phyloP scores from a whole-genome alignment of 2,329 filamentous ascomycete genomes.

The Apiospora kogelbergensis region DNA sequence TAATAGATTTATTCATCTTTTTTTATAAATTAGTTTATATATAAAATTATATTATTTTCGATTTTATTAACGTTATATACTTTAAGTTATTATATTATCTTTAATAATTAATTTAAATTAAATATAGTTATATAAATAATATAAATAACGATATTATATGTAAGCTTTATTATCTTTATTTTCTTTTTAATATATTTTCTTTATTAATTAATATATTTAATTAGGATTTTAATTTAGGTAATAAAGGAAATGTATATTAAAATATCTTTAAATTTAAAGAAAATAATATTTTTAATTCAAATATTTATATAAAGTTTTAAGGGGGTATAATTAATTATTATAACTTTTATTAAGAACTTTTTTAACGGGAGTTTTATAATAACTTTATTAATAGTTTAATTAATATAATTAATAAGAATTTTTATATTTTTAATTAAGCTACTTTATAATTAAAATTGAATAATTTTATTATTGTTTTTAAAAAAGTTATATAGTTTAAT shows the following conservation, averaged over 20 bases:
- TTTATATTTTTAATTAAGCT: too few relatives aligned
- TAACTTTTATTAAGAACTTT: neutral
- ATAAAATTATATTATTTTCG: neutral
- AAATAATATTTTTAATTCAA: neutral
- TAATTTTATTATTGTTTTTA: too few relatives aligned
- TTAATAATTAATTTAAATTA: neutral
- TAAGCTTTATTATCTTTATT: neutral
- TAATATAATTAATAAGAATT: too few relatives aligned
- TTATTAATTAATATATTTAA: neutral
- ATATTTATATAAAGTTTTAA: neutral
- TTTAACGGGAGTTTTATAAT: too few relatives aligned
- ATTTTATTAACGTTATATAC: neutral
- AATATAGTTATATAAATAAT: neutral
- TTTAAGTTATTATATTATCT: neutral
- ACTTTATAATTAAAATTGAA: too few relatives aligned
- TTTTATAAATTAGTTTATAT: too few relatives aligned
- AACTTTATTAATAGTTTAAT: too few relatives aligned
- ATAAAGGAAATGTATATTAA: neutral
- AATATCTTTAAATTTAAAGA: neutral
- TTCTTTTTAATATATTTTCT: neutral
- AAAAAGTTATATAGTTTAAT: neutral
- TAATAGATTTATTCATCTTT: too few relatives aligned
- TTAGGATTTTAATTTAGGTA: neutral
- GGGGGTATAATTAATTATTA: neutral
- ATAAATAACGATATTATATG: neutral